phyloP scores from a whole-genome alignment of 2,329 filamentous ascomycete genomes.

The Alternaria consortialis region DNA sequence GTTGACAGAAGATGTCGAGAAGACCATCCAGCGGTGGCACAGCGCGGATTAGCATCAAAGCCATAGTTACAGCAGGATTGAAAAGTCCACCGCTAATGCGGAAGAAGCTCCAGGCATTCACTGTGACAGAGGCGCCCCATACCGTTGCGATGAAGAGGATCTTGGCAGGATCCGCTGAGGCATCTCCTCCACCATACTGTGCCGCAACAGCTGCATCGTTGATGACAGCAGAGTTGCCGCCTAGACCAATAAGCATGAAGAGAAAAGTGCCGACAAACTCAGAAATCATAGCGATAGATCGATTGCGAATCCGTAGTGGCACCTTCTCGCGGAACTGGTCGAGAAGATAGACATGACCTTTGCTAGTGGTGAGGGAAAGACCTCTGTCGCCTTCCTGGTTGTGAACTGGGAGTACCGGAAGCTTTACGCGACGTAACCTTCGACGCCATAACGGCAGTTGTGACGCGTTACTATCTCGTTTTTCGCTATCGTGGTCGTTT shows the following conservation, averaged over 20 bases:
- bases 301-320: neutral
- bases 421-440: no score
- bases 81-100: slow-evolving; percentile 1
- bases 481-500: no score
- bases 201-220: neutral
- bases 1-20: neutral
- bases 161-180: slow-evolving; percentile 1
- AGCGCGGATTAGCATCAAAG: neutral
- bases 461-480: no score
- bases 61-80: neutral
- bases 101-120: slow-evolving; percentile 4
- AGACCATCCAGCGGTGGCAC: slow-evolving; percentile 2
- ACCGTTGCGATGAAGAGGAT: neutral
- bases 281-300: neutral
- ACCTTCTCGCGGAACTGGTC: no score
- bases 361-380: no score
- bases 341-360: no score
- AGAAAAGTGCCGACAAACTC: neutral
- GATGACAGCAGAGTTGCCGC: slow-evolving; percentile 2
- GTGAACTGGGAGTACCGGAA: no score
- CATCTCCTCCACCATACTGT: neutral
- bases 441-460: no score
- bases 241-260: neutral
- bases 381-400: no score
- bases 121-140: neutral